phyloP scores from a whole-genome alignment of 2,329 filamentous ascomycete genomes.

The Elsinoe arachidis region DNA sequence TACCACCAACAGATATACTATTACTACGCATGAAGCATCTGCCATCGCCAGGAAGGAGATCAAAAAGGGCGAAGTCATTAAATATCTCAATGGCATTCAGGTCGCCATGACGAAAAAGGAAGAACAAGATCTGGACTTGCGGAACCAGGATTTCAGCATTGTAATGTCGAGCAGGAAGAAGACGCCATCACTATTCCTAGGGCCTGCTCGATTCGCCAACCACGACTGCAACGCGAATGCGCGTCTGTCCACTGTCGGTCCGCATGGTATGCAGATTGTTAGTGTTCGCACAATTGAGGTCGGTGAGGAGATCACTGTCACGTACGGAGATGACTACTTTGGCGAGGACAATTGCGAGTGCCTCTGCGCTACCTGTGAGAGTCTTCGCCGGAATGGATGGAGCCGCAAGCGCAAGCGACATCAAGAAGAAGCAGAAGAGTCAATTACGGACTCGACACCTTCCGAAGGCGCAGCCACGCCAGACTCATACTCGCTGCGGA shows the following conservation, averaged over 20 bases:
- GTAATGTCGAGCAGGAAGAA: slow-evolving; percentile 91
- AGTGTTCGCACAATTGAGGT: slow-evolving; percentile 71
- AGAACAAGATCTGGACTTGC: slow-evolving; percentile 68
- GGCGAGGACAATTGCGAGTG: slow-evolving; percentile 93
- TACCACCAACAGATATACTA: slow-evolving; percentile 89
- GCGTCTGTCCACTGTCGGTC: slow-evolving; percentile 70
- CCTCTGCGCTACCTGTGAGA: slow-evolving; percentile 80
- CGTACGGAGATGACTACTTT: slow-evolving; percentile 93
- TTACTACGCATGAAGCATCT: slow-evolving; percentile 79
- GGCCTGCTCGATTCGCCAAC: slow-evolving; percentile 91
- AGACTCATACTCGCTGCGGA: slow-evolving; percentile 14
- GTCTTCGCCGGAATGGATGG: slow-evolving; percentile 72
- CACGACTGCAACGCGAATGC: slow-evolving; percentile 95
- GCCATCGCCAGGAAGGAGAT: slow-evolving; percentile 74
- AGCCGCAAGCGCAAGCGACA: slow-evolving; percentile 5
- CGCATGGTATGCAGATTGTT: slow-evolving; percentile 83
- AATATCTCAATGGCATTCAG: slow-evolving; percentile 83
- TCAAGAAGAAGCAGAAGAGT: background rate
- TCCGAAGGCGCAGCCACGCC: slow-evolving; percentile 8
- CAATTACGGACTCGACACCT: background rate
- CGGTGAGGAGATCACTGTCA: slow-evolving; percentile 94
- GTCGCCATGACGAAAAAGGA: slow-evolving; percentile 89
- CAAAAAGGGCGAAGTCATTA: slow-evolving; percentile 74
- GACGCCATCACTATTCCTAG: slow-evolving; percentile 83
- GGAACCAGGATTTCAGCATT: slow-evolving; percentile 91